Evolutionary conservation across 2,329 filamentous ascomycete genomes (phyloP).

Genomic region (Aspergillus phoenicis): DNA sequence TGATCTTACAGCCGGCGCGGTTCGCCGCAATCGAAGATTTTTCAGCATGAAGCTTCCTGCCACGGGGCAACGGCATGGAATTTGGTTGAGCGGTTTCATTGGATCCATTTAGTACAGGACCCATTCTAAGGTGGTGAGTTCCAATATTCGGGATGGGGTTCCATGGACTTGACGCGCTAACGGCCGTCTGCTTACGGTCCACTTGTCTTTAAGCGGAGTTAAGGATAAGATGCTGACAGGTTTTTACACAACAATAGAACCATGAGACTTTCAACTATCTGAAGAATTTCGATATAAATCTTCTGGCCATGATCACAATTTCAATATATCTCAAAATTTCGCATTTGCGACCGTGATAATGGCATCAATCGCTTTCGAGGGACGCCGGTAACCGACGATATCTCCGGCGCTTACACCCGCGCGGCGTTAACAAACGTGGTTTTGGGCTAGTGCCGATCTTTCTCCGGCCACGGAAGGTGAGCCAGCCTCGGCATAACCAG

Average conservation of each 20-base stretch:
- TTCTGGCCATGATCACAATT: background rate
- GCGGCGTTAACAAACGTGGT: background rate
- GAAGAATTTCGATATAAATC: background rate
- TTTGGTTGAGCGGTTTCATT: background rate
- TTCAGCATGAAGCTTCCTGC: background rate
- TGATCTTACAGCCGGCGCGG: too few relatives aligned
- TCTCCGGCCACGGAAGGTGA: background rate
- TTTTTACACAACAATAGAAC: background rate
- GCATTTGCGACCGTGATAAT: too few relatives aligned
- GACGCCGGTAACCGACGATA: background rate
- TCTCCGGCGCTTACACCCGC: background rate
- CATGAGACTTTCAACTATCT: too few relatives aligned
- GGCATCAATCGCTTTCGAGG: too few relatives aligned
- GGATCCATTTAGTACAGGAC: background rate
- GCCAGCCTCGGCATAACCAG: too few relatives aligned
- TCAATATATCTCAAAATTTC: too few relatives aligned
- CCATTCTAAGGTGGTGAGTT: background rate
- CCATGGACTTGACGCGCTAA: background rate
- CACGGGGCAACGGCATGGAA: background rate
- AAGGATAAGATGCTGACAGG: slow-evolving; percentile 10
- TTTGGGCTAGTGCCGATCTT: background rate
- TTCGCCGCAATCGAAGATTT: background rate
- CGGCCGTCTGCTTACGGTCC: slow-evolving; percentile 1
- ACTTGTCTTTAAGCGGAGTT: slow-evolving; percentile 1
- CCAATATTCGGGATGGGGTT: background rate